Base-by-base conservation (phyloP, 140 eudicot species). In the Oenanthe javanica region DNA sequence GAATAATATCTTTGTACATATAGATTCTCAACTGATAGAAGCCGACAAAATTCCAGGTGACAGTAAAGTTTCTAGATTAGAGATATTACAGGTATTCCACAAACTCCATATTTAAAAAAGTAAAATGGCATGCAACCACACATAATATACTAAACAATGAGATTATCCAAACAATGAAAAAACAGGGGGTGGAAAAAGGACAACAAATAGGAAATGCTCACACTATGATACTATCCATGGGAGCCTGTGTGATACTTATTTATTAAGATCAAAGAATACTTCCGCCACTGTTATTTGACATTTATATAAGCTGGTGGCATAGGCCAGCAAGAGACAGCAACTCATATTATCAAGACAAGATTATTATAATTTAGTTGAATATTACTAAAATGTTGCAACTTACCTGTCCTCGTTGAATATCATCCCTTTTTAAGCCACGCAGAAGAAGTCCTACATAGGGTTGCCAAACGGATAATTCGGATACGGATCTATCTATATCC, bases 381-480 rank as follows among this genome's bases (percentile, higher is more conserved):
- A 40, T 21, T 46, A 13, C 80, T 51, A 21, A 6, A 36, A 50
- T 9, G 36, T 5, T 11, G 31, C 31, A 16, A 82, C 81, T 78
- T 80, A 93, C 98, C 98, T 89, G 93, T 79, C 97, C 98, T 87
- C 98, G 80, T 54, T 87, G 87, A 45, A 93, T 86, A 75, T 93
- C 98, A 55, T 92, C 96, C 55, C 97, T 83, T 63, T 92, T 91
- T 80, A 91, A 84, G n/a, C 98, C 98, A 86, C 96, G 97, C 47
- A 93, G 85, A 81, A 93, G 93, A 27, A 93, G 96, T 31, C 31
- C 31, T 31, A 31, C 31, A 31, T 31, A 31, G 31, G 31, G 31
- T 31, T 31, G 31, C 31, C 31, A 31, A 31, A 31, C 31, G 31
- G 31, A 31, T 31, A 31, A 31, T 31, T 31, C 31, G 31, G 31